Percentiles rank a stretch among this genome's conserved stretches.
Evolutionary conservation across 805 yeast species (phyloP).

Genomic region (Naumovozyma baii): DNA sequence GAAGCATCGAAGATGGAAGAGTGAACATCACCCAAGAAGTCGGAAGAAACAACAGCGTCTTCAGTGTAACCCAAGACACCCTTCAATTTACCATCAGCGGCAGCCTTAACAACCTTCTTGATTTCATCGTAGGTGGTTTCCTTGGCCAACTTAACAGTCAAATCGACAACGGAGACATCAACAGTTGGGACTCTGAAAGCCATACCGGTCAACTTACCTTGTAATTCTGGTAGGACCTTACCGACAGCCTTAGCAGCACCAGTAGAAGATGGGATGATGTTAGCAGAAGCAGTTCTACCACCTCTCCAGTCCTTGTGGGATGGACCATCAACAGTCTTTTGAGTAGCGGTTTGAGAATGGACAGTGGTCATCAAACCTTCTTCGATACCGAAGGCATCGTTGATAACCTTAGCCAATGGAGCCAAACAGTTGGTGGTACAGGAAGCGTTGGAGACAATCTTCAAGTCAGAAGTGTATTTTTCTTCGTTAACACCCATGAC

Average conservation of each 20-base stretch:
- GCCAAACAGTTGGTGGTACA: constrained; percentile 71
- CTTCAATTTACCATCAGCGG: constrained; percentile 49
- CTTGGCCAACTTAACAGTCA: constrained; percentile 53
- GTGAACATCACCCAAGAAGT: constrained; percentile 52
- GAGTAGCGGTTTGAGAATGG: constrained; percentile 64
- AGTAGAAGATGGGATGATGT: constrained; percentile 66
- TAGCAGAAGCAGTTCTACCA: constrained; percentile 69
- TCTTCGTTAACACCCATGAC: constrained; percentile 62
- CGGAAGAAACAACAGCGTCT: constrained; percentile 62
- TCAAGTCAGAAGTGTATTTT: constrained; percentile 43
- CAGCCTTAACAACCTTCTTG: constrained; percentile 48
- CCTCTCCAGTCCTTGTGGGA: constrained; percentile 77
- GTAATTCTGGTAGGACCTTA: constrained; percentile 60
- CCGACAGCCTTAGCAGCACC: constrained; percentile 76
- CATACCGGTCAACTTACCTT: constrained; percentile 68
- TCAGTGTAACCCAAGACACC: constrained; percentile 63
- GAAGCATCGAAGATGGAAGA: constrained; percentile 60
- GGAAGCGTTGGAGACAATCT: constrained; percentile 59
- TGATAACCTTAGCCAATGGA: constrained; percentile 60
- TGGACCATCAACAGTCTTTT: constrained; percentile 69
- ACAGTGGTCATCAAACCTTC: constrained; percentile 72
- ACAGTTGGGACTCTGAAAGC: constrained; percentile 67
- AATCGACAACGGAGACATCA: constrained; percentile 64
- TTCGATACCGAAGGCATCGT: constrained; percentile 57
- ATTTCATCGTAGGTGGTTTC: constrained; percentile 56